Conservation (phyloP, 23 red algal species). For the Cyanidioschyzon merolae region DNA sequence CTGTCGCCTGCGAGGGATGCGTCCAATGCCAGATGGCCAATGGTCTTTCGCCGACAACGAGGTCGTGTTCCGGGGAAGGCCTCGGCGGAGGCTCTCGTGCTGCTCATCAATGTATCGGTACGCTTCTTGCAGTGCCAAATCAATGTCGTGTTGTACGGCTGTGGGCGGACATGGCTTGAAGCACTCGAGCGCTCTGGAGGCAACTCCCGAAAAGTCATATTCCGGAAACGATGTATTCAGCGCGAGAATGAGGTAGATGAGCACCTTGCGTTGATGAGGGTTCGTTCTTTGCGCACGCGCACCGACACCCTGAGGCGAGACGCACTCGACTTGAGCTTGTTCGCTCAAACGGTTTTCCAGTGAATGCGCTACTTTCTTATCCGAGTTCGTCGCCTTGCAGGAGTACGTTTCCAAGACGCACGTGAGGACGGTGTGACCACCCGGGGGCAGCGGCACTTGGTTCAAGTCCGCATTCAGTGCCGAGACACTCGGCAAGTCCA, state of each 20-base stretch:
- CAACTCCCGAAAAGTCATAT: neutral
- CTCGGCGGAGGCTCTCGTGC: neutral
- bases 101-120: constrained; percentile 3
- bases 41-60: neutral
- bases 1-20: neutral
- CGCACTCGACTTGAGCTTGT: neutral
- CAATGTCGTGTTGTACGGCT: neutral
- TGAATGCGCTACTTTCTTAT: constrained; percentile 2
- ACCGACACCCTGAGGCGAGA: neutral
- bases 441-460: neutral
- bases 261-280: constrained; percentile 1
- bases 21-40: neutral
- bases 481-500: constrained; percentile 9
- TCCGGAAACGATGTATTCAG: constrained; percentile 13
- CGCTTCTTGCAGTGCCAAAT: constrained; percentile 6
- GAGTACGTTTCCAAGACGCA: neutral
- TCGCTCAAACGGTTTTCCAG: neutral
- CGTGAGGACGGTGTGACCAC: neutral
- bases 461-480: constrained; percentile 11
- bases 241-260: constrained; percentile 9
- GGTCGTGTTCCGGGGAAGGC: neutral
- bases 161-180: neutral
- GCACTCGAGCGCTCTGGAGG: neutral
- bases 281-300: neutral
- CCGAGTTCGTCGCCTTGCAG: constrained; percentile 5